phyloP scores from a whole-genome alignment of 345 rosid genomes.

The Reutealis trisperma region DNA sequence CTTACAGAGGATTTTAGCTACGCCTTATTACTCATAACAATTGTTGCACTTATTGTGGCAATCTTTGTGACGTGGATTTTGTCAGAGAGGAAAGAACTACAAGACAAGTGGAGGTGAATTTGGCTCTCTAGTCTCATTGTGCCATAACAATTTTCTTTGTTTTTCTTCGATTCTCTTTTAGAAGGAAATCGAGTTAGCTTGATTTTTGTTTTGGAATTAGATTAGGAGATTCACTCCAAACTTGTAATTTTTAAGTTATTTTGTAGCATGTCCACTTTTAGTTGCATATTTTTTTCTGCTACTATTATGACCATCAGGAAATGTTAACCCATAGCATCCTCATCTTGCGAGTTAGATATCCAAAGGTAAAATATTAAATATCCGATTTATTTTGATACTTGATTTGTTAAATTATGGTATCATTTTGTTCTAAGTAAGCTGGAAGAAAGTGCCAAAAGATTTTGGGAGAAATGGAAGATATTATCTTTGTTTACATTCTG shows the following conservation, averaged over 20 bases:
- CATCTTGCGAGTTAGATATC: too few relatives aligned
- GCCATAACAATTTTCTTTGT: conserved; percentile 15
- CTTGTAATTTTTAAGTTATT: conserved; percentile 25
- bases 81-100: conserved; percentile 88
- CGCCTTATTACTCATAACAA: conserved; percentile 84
- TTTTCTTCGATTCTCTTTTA: not conserved
- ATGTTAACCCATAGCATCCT: not conserved
- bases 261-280: conserved; percentile 14
- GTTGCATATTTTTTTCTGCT: conserved; percentile 8
- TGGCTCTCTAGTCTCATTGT: conserved; percentile 17
- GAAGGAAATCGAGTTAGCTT: not conserved
- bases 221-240: conserved; percentile 24
- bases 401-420: too few relatives aligned
- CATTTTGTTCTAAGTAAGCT: not conserved
- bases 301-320: not conserved
- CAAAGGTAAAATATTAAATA: too few relatives aligned
- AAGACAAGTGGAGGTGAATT: conserved; percentile 82
- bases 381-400: too few relatives aligned
- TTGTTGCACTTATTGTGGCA: conserved; percentile 78
- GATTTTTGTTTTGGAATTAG: conserved; percentile 20
- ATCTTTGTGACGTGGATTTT: conserved; percentile 79
- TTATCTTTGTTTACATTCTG: too few relatives aligned
- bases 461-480: too few relatives aligned
- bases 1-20: conserved; percentile 95
- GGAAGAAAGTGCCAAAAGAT: not conserved